phyloP scores from a whole-genome alignment of 2,329 filamentous ascomycete species.

The Cryoendolithus antarcticus region DNA sequence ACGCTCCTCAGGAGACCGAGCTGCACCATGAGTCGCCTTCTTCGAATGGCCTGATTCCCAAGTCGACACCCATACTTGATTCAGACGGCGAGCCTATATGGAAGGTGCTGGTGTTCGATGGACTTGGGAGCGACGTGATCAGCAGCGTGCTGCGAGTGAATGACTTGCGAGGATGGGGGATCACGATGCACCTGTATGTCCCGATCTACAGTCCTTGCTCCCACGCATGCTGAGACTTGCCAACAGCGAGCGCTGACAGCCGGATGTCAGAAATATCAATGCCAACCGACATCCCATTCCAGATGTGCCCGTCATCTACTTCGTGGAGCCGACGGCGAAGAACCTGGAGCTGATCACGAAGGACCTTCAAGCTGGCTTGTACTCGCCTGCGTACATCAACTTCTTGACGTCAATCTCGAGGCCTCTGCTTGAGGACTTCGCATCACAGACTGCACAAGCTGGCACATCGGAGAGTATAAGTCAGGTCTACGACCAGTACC shows the following conservation, averaged over 20 bases:
- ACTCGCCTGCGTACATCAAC: constrained; percentile 91
- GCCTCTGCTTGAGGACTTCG: constrained; percentile 87
- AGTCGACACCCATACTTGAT: constrained; percentile 68
- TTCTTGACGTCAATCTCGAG: constrained; percentile 89
- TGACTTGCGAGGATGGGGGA: constrained; percentile 84
- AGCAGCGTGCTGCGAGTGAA: constrained; percentile 91
- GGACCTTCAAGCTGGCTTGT: constrained; percentile 77
- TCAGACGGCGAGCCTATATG: constrained; percentile 86
- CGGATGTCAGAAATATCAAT: constrained; percentile 53
- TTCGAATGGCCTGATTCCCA: constrained; percentile 50
- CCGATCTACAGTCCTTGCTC: constrained; percentile 8
- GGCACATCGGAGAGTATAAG: constrained; percentile 82
- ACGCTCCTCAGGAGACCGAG: constrained; percentile 44
- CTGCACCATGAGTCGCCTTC: constrained; percentile 51
- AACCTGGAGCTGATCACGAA: constrained; percentile 75
- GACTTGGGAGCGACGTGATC: constrained; percentile 83
- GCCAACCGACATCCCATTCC: constrained; percentile 78
- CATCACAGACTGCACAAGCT: constrained; percentile 69
- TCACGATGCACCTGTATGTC: constrained; percentile 82
- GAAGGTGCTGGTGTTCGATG: constrained; percentile 96
- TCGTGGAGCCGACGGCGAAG: constrained; percentile 74
- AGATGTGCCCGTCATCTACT: constrained; percentile 89
- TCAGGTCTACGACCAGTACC: constrained; percentile 89
- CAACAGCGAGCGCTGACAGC: constrained; percentile 20
- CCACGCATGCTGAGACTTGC: constrained; percentile 15